Evolutionary conservation across 345 rosid species (phyloP).

Genomic region (Eucalyptus tenuipes): DNA sequence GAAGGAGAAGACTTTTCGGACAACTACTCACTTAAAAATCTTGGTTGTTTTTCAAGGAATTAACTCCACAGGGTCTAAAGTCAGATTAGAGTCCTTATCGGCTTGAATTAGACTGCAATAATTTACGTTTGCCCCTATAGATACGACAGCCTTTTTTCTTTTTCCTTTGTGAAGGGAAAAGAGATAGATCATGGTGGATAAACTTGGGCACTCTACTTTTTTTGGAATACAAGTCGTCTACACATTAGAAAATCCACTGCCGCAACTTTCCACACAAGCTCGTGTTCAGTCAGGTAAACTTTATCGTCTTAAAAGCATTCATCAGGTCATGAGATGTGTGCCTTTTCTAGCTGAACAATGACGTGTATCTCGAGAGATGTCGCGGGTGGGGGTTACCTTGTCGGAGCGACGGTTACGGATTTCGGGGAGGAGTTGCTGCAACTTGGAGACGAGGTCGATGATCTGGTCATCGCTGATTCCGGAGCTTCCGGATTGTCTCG

Average conservation of each 20-base stretch:
- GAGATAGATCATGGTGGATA: neutral
- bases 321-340: neutral
- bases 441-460: constrained; percentile 73
- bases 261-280: neutral
- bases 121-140: neutral
- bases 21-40: neutral
- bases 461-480: constrained; percentile 89
- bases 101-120: neutral
- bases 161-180: neutral
- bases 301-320: neutral
- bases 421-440: constrained; percentile 86
- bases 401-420: constrained; percentile 51
- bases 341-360: neutral
- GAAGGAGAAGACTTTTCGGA: neutral
- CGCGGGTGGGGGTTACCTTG: constrained; percentile 23
- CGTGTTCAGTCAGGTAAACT: neutral
- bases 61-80: neutral
- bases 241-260: neutral
- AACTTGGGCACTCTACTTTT: neutral
- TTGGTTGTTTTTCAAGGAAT: neutral
- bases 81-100: neutral
- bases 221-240: neutral
- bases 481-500: constrained; percentile 55
- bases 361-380: neutral
- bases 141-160: neutral